Evolutionary conservation across 371 early-diverging fungal genomes (phyloP).

Genomic region (Lichtheimia corymbifera): DNA sequence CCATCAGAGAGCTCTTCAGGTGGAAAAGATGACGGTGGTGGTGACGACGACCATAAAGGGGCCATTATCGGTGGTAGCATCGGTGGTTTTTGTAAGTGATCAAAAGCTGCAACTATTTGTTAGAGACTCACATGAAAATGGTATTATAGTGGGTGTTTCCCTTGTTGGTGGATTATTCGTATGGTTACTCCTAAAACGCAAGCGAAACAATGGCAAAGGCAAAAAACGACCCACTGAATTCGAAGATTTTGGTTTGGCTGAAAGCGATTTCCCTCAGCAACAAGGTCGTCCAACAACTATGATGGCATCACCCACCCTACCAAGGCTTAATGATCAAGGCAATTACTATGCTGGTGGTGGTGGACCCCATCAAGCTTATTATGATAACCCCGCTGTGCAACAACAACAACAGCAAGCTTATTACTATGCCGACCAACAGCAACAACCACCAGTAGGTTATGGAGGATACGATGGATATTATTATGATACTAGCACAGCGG

Average conservation of each 20-base stretch:
- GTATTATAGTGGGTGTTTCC: constrained; percentile 38
- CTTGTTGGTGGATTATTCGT: constrained; percentile 43
- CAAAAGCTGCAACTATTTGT: too few species aligned
- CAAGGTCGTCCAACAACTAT: constrained; percentile 24
- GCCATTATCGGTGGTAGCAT: constrained; percentile 40
- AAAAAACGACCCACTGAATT: constrained; percentile 33
- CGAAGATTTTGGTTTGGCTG: constrained; percentile 47
- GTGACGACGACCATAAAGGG: constrained; percentile 21
- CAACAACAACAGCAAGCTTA: constrained; percentile 23
- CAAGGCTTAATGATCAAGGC: constrained; percentile 43
- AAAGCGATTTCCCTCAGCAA: constrained; percentile 44
- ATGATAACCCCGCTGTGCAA: constrained; percentile 19
- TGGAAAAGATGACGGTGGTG: neutral
- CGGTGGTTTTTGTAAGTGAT: constrained; percentile 39
- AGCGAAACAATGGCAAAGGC: constrained; percentile 20
- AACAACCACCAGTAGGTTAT: constrained; percentile 28
- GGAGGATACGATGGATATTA: constrained; percentile 35
- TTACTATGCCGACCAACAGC: constrained; percentile 31
- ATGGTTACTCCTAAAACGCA: constrained; percentile 37
- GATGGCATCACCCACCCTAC: constrained; percentile 34
- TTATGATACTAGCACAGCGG: constrained; percentile 21
- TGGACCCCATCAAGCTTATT: constrained; percentile 21
- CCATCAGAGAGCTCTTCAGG: neutral
- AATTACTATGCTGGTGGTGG: constrained; percentile 30
- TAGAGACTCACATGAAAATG: neutral